Evolutionary conservation across 768 basidiomycete genomes (phyloP).

Genomic region (Phaeolepiota aurea): DNA sequence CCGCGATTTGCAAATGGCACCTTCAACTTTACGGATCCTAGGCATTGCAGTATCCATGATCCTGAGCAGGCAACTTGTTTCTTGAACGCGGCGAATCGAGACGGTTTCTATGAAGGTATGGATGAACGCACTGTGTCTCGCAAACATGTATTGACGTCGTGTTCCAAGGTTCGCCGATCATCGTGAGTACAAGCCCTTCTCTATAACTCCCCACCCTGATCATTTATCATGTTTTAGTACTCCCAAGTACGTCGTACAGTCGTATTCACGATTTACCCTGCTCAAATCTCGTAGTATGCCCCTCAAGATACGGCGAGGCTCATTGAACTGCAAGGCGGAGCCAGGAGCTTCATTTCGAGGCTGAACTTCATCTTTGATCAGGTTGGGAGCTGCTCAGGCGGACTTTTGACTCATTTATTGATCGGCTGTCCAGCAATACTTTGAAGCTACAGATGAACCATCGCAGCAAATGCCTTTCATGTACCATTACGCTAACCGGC

Average conservation of each 20-base stretch:
- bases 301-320: conserved; percentile 60
- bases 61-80: conserved; percentile 51
- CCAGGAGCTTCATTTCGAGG: conserved; percentile 41
- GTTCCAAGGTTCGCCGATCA: conserved; percentile 40
- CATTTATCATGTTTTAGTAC: conserved; percentile 25
- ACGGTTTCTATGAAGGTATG: conserved; percentile 56
- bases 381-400: conserved; percentile 14
- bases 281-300: conserved; percentile 35
- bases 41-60: conserved; percentile 60
- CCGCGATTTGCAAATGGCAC: conserved; percentile 47
- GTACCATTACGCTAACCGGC: conserved; percentile 61
- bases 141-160: background rate
- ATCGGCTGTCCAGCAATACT: conserved; percentile 33
- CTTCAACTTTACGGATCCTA: conserved; percentile 57
- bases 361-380: conserved; percentile 52
- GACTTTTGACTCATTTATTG: background rate
- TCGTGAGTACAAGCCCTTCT: conserved; percentile 27
- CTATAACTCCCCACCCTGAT: conserved; percentile 1
- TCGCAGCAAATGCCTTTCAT: conserved; percentile 64
- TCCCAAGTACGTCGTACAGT: conserved; percentile 34
- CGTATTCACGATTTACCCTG: background rate
- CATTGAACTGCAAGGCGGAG: conserved; percentile 53
- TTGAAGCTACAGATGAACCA: conserved; percentile 56
- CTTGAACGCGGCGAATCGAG: conserved; percentile 42
- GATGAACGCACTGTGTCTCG: background rate